Percentiles rank a stretch among this genome's conserved stretches.
Evolutionary conservation across 768 basidiomycete species (phyloP).

Genomic region (Rhizopogon vesiculosus): DNA sequence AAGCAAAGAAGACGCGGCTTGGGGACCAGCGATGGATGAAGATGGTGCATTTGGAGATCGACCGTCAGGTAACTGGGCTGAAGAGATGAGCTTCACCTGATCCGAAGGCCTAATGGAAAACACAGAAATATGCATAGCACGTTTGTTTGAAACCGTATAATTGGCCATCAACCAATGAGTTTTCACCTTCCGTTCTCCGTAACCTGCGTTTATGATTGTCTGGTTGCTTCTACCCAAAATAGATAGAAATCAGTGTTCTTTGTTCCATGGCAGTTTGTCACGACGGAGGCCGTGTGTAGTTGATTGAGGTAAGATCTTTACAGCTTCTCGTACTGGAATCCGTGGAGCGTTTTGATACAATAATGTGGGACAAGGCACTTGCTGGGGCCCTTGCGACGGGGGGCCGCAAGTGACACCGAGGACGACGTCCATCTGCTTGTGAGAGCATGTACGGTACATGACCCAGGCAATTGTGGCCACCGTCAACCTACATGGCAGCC

Average conservation of each 20-base stretch:
- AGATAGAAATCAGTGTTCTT: neutral
- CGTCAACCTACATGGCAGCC: neutral
- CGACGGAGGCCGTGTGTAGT: neutral
- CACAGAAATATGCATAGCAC: neutral
- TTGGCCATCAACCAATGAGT: neutral
- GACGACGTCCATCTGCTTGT: too few relatives aligned
- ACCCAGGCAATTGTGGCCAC: neutral
- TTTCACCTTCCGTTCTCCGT: neutral
- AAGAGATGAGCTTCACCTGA: slow-evolving; percentile 18
- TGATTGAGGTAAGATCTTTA: neutral
- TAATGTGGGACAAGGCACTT: neutral
- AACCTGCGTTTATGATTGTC: neutral
- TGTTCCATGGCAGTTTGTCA: neutral
- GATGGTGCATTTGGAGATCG: slow-evolving; percentile 14
- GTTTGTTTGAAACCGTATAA: neutral
- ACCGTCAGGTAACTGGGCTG: slow-evolving; percentile 17
- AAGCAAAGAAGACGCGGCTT: slow-evolving; percentile 21
- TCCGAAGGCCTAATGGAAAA: neutral
- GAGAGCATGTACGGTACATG: neutral
- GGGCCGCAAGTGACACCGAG: neutral
- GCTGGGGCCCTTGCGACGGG: neutral
- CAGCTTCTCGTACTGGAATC: neutral
- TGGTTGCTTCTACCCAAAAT: neutral
- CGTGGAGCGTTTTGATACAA: neutral
- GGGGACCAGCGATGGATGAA: slow-evolving; percentile 23